Percentiles rank a stretch among this genome's conserved stretches.
phyloP scores from a whole-genome alignment of 2,329 filamentous ascomycete genomes.

The Aureobasidium sp. region DNA sequence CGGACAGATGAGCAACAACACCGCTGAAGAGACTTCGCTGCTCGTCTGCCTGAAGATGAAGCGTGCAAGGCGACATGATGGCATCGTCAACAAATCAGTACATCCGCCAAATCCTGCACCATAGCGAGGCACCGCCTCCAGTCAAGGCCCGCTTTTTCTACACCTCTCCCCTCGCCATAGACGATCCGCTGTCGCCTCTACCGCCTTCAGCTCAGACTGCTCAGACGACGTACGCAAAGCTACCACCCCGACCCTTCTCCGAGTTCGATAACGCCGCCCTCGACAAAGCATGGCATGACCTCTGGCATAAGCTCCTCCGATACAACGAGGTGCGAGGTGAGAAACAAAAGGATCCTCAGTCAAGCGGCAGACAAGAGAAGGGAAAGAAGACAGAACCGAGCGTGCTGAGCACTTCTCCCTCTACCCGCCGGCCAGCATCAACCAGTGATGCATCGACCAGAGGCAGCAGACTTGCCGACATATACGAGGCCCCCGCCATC shows the following conservation, averaged over 20 bases:
- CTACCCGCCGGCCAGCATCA: neutral
- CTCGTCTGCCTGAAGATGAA: neutral
- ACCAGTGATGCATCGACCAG: conserved; percentile 4
- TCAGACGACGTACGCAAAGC: conserved; percentile 20
- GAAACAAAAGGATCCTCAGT: conserved; percentile 20
- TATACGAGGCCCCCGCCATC: conserved; percentile 15
- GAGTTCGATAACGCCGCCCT: conserved; percentile 31
- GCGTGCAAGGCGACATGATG: neutral
- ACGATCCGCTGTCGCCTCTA: conserved; percentile 34
- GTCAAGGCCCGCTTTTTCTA: conserved; percentile 33
- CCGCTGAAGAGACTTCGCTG: neutral
- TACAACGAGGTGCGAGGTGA: conserved; percentile 30
- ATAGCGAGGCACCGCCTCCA: conserved; percentile 29
- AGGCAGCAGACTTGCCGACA: neutral
- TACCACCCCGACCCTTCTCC: conserved; percentile 34
- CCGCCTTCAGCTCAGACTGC: conserved; percentile 26
- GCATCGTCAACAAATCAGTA: conserved; percentile 33
- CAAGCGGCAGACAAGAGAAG: neutral
- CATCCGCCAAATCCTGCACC: conserved; percentile 39
- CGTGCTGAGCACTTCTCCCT: neutral
- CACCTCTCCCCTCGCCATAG: conserved; percentile 30
- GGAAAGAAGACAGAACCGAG: conserved; percentile 5
- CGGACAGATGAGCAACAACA: conserved; percentile 3
- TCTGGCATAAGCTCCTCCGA: conserved; percentile 28
- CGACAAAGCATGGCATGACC: conserved; percentile 31